Base-by-base conservation (phyloP, 2,329 filamentous ascomycete genomes). In the Aspergillus luchuensis region DNA sequence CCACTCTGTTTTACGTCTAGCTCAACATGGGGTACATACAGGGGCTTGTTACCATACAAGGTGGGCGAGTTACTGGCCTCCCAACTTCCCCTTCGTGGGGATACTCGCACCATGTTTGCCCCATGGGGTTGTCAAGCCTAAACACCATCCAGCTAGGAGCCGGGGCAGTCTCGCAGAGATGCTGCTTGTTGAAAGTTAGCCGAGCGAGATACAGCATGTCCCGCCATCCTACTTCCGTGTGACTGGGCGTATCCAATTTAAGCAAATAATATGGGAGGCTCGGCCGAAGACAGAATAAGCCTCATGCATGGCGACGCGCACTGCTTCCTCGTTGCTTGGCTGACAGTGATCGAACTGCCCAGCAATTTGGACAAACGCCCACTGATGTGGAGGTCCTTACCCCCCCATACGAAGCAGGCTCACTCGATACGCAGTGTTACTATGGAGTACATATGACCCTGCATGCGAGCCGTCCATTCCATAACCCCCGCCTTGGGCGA, bases 1-100 rank as follows among this genome's bases (percentile, higher is more conserved):
- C 53, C 53, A 33, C 39, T 56, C 43, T 15, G 52, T 56, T 47
- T 56, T 25, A 17, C n/a, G 53, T 56, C 19, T 56, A 19, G 39
- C 39, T 56, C 45, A 45, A 56, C 17, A 36, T 30, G 23, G 15
- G 17, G 17, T 33, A 33, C 41, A 21, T 33, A 45, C 43, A 39
- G 41, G 25, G 17, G 21, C 19, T 19, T 47, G 39, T 47, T 30
- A 47, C 53, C 28, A 45, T 45, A 45, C 39, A 19, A n/a, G n/a
- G 11, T 30, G 43, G 25, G 25, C 30, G 25, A 47, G 39, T 47
- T n/a, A 21, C 19, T 43, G 39, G 25, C 23, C 23, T 33, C n/a
- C 11, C 39, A 47, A 17, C 25, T 17, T 19, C n/a, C 25, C 47
- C 25, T n/a, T 23, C 23, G 17, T 33, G 17, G 13, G 25, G 13